Conservation (phyloP, 441 rosid species). For the Corymbia calophylla region DNA sequence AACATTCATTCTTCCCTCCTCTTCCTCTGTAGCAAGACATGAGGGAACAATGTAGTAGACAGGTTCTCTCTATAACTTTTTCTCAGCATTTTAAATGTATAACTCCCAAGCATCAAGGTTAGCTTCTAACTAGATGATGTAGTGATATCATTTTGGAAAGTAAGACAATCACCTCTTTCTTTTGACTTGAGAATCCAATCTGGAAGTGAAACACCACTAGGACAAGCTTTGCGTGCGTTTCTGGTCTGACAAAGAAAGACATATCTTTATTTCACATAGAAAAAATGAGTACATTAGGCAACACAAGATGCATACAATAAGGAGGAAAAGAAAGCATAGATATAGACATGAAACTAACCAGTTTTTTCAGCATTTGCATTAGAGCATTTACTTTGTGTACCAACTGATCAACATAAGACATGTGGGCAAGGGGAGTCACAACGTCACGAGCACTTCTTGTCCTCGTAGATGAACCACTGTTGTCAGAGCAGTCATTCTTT, state of each 20-base stretch:
- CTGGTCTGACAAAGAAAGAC: slow-evolving; percentile 56
- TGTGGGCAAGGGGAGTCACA: slow-evolving; percentile 68
- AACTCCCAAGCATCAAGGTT: not conserved
- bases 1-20: not conserved
- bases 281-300: not conserved
- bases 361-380: slow-evolving; percentile 14
- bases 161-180: slow-evolving; percentile 57
- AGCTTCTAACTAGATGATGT: not conserved
- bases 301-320: not conserved
- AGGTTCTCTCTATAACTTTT: not conserved
- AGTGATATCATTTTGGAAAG: not conserved
- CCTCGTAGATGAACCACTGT: slow-evolving; percentile 25
- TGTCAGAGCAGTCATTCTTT: slow-evolving; percentile 21
- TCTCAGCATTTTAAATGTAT: not conserved
- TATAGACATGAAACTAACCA: slow-evolving; percentile 3
- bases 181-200: slow-evolving; percentile 71
- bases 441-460: slow-evolving; percentile 68
- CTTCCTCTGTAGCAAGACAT: not conserved
- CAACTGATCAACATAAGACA: slow-evolving; percentile 9
- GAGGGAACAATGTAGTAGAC: not conserved
- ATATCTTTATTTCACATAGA: not conserved
- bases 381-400: slow-evolving; percentile 31
- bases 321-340: not conserved
- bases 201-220: slow-evolving; percentile 62
- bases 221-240: slow-evolving; percentile 40